Conservation (phyloP, 345 rosid genomes). For the Eucalyptus shirleyi region DNA sequence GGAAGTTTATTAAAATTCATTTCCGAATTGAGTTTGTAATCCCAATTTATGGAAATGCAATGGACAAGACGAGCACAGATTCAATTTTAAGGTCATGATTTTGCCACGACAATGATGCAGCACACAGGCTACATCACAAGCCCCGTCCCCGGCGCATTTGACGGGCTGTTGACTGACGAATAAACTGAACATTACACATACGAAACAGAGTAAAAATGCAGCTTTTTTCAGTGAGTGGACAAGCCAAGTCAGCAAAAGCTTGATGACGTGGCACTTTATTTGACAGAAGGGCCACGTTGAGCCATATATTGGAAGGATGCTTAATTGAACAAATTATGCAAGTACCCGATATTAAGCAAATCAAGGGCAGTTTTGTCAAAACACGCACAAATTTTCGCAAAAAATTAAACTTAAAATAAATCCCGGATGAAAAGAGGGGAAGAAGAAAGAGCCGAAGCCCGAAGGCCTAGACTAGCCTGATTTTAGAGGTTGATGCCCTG, state of each 20-base stretch:
- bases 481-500: background rate
- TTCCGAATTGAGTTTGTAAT: background rate
- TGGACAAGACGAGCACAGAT: background rate
- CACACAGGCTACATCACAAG: background rate
- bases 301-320: background rate
- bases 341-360: background rate
- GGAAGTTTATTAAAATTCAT: no score
- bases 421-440: background rate
- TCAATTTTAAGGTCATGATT: background rate
- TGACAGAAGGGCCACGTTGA: background rate
- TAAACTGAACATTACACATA: background rate
- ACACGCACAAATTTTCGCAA: fast-evolving
- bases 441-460: background rate
- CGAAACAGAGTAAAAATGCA: no score
- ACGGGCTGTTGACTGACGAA: fast-evolving
- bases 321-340: background rate
- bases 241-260: background rate
- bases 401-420: background rate
- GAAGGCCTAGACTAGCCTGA: background rate
- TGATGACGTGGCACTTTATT: background rate
- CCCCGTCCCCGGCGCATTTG: fast-evolving
- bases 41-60: background rate
- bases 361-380: background rate
- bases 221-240: background rate
- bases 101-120: background rate